phyloP scores from a whole-genome alignment of 495 filamentous ascomycete species.

The Acidiella bohemica region DNA sequence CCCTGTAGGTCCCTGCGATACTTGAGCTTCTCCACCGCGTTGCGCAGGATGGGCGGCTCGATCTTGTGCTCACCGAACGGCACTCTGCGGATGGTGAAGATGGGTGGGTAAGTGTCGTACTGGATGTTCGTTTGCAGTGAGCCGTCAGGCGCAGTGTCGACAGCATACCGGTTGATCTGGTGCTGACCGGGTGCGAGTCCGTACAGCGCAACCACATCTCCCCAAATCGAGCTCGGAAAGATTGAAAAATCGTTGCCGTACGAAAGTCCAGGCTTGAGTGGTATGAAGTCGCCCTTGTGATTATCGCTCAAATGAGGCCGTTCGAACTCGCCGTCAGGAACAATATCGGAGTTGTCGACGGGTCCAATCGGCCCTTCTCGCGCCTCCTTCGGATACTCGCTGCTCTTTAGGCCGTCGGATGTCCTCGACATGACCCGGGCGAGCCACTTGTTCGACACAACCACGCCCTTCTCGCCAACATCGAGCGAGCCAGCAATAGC shows the following conservation, averaged over 20 bases:
- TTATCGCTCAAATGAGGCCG: conserved; percentile 36
- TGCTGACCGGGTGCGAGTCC: conserved; percentile 57
- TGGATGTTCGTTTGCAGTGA: conserved; percentile 47
- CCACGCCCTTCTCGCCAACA: conserved; percentile 61
- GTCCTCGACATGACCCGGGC: conserved; percentile 56
- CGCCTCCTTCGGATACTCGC: conserved; percentile 43
- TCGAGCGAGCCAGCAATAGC: conserved; percentile 38
- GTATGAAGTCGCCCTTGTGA: conserved; percentile 50
- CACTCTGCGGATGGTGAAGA: conserved; percentile 76
- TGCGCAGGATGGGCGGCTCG: not conserved
- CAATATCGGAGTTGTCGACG: conserved; percentile 63
- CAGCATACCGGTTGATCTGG: conserved; percentile 59
- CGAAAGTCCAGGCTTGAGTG: conserved; percentile 56
- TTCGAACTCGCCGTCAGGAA: conserved; percentile 16
- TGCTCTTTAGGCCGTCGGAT: conserved; percentile 37
- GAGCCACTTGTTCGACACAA: conserved; percentile 72
- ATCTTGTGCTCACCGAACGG: conserved; percentile 4
- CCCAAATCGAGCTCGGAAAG: conserved; percentile 67
- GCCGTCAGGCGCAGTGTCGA: conserved; percentile 50
- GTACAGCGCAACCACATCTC: conserved; percentile 69
- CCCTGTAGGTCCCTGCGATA: conserved; percentile 34
- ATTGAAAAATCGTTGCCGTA: conserved; percentile 59
- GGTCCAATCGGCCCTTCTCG: conserved; percentile 57
- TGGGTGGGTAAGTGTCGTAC: conserved; percentile 72
- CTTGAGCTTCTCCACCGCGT: not conserved